Percentiles rank a stretch among this genome's conserved stretches.
Conservation (phyloP, 23 red algal genomes). For the Gracilaria vermiculophylla region DNA sequence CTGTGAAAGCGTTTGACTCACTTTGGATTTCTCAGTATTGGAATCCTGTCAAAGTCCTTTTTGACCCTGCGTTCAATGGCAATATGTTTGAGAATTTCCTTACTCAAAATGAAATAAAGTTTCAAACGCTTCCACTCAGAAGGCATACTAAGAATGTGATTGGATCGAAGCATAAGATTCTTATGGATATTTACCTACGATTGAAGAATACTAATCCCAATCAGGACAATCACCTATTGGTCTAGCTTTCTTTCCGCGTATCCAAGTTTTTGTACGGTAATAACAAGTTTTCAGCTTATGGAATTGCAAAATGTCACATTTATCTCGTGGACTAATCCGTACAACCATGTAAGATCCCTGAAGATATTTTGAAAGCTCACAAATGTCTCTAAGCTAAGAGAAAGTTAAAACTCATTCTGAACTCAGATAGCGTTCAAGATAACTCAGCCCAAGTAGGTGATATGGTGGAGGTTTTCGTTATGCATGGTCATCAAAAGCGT, state of each 20-base stretch:
- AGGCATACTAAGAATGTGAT: no score
- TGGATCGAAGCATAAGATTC: no score
- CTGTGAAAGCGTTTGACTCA: no score
- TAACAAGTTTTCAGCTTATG: neutral
- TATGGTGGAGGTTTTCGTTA: neutral
- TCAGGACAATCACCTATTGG: no score
- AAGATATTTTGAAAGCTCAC: neutral
- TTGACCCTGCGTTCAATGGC: no score
- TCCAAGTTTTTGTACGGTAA: constrained; percentile 11
- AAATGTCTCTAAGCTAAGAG: neutral
- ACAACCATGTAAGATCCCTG: neutral
- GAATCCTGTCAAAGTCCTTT: no score
- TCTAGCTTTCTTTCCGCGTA: neutral
- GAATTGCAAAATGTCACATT: neutral
- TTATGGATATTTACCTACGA: no score
- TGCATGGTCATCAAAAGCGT: constrained; percentile 9
- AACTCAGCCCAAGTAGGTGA: neutral
- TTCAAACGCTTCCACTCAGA: no score
- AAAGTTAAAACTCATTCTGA: constrained; percentile 11
- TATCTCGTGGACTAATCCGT: neutral
- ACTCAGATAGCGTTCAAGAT: neutral
- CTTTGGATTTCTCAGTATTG: no score
- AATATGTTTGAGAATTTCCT: no score
- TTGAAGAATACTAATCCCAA: no score
- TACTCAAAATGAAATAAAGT: no score